Evolutionary conservation across 2,329 filamentous ascomycete species (phyloP).

Genomic region (Ophiostoma sp.): DNA sequence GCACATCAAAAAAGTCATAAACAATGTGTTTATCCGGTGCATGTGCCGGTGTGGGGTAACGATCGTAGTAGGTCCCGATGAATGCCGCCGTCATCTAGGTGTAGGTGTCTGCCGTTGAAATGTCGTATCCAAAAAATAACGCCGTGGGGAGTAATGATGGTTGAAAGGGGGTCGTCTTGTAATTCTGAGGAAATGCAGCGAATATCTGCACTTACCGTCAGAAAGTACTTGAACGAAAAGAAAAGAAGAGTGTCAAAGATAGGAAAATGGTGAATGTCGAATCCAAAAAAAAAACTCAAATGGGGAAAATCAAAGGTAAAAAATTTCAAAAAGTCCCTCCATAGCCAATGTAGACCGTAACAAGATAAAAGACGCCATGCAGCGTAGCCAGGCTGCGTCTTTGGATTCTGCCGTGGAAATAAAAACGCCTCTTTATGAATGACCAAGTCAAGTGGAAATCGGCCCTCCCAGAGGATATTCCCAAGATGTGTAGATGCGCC

Average conservation of each 20-base stretch:
- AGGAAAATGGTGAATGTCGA: neutral
- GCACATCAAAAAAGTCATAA: neutral
- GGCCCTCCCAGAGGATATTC: conserved; percentile 11
- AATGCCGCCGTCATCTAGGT: conserved; percentile 17
- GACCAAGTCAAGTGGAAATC: neutral
- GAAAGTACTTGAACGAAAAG: neutral
- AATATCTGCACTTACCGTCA: neutral
- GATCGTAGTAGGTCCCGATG: conserved; percentile 12
- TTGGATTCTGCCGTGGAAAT: neutral
- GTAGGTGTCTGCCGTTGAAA: conserved; percentile 4
- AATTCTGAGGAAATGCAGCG: neutral
- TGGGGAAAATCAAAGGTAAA: neutral
- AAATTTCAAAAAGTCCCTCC: neutral
- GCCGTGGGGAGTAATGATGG: neutral
- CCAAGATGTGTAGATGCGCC: conserved; percentile 15
- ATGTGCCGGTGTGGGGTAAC: neutral
- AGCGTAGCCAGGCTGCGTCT: conserved; percentile 5
- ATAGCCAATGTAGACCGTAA: neutral
- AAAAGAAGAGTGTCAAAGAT: neutral
- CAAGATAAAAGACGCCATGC: neutral
- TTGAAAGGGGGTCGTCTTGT: neutral
- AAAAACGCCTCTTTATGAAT: conserved; percentile 21
- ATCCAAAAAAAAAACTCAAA: neutral
- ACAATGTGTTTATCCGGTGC: conserved; percentile 5
- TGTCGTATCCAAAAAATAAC: neutral